Evolutionary conservation across 495 filamentous ascomycete genomes (phyloP).

Genomic region (Clohesyomyces aquaticus): DNA sequence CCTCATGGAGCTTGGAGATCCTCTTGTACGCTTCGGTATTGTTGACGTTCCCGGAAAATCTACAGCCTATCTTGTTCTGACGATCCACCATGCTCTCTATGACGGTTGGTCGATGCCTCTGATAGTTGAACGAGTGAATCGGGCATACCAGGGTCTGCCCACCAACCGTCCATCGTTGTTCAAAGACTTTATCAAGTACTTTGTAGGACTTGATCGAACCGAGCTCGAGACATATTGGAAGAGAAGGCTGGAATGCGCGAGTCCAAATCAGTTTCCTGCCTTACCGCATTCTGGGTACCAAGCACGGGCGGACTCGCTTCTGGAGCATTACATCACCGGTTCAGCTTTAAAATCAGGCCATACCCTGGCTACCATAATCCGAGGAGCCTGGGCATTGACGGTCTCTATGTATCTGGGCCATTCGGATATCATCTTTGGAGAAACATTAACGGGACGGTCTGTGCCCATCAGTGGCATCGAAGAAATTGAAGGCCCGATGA

Average conservation of each 20-base stretch:
- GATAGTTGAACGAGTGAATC: constrained; percentile 39
- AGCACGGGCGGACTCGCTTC: constrained; percentile 56
- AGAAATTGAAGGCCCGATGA: constrained; percentile 41
- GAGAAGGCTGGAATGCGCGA: constrained; percentile 55
- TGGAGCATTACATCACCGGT: constrained; percentile 56
- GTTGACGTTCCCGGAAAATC: constrained; percentile 47
- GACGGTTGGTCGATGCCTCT: constrained; percentile 41
- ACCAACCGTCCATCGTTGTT: constrained; percentile 44
- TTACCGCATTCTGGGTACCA: constrained; percentile 60
- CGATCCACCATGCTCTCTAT: constrained; percentile 39
- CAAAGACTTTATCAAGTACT: constrained; percentile 52
- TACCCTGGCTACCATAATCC: constrained; percentile 63
- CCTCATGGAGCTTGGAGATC: constrained; percentile 58
- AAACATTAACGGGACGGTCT: constrained; percentile 38
- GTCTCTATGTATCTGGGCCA: constrained; percentile 14
- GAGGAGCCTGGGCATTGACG: constrained; percentile 65
- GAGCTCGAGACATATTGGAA: constrained; percentile 53
- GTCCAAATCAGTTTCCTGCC: constrained; percentile 60
- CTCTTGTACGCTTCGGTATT: constrained; percentile 60
- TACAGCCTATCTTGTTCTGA: constrained; percentile 33
- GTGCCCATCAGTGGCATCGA: constrained; percentile 32
- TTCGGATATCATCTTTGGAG: constrained; percentile 50
- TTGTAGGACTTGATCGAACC: constrained; percentile 46
- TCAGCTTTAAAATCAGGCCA: constrained; percentile 48
- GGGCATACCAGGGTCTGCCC: constrained; percentile 41